Conservation (phyloP, 805 yeast species). For the Saturnispora dispora region DNA sequence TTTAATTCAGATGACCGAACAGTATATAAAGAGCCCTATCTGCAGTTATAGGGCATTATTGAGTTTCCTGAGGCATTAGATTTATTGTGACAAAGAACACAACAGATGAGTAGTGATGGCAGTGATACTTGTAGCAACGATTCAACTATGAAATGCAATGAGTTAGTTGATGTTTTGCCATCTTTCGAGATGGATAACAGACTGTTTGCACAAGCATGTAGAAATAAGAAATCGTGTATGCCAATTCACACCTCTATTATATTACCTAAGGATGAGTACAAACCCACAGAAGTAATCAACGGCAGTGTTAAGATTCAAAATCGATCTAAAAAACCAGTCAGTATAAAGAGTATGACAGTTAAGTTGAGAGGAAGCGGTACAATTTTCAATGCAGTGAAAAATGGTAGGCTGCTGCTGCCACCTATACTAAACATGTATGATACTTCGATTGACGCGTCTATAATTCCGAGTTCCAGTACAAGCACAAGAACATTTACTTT, state of each 20-base stretch:
- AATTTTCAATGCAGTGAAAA: not conserved
- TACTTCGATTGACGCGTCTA: not conserved
- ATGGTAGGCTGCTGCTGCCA: not conserved
- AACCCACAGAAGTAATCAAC: constrained; percentile 58
- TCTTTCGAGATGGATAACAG: constrained; percentile 60
- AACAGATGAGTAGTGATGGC: not conserved
- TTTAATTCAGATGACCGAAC: not conserved
- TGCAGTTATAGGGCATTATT: not conserved
- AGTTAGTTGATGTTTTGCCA: constrained; percentile 45
- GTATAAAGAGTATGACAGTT: constrained; percentile 13
- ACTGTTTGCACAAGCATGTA: constrained; percentile 17
- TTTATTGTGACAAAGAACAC: not conserved
- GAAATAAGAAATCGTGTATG: constrained; percentile 16
- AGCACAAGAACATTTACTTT: constrained; percentile 33
- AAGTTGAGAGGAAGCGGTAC: constrained; percentile 24
- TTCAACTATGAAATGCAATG: not conserved
- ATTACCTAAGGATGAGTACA: constrained; percentile 40
- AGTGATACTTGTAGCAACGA: not conserved
- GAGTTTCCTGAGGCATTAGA: not conserved
- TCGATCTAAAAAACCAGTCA: constrained; percentile 21
- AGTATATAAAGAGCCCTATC: not conserved
- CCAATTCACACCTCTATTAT: constrained; percentile 21
- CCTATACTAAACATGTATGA: constrained; percentile 32
- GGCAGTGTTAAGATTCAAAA: constrained; percentile 46
- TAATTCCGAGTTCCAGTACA: not conserved